Evolutionary conservation across 2,329 filamentous ascomycete species (phyloP), one percentile per base, ranked within the genome.

Genomic region (Monilinia aucupariae): DNA sequence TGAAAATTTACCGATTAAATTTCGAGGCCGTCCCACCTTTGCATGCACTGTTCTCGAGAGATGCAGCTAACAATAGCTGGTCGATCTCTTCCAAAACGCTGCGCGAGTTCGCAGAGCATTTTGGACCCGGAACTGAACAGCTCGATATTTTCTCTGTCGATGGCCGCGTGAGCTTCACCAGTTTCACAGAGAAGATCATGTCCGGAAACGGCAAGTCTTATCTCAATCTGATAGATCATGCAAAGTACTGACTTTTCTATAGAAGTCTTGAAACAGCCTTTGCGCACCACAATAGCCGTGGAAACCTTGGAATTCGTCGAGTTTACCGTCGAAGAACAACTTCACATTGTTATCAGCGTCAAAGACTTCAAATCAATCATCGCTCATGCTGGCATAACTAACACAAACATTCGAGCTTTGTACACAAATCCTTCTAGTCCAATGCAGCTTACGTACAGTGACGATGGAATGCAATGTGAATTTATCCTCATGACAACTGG

Each of bases 401-500:
- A 85, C 59, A 85, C 84, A n/a, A 81, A 83, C 52, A 78, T 92
- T 17, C 82, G 81, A 20, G 87, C 88, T 15, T 80, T 80, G 60
- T 92, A 92, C 75, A 92, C 90, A 2, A 78, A 83, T 32, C 89
- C 90, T 4, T 84, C 84, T 20, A 82, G 84, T 20, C 90, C 90
- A 1, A 82, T 93, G 72, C 87, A 91, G 70, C 81, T 93, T 64
- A 84, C 80, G 51, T 93, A 93, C 71, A 80, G 82, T 30, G 81
- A 83, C 49, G 85, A 88, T 64, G 88, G 86, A 41, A 79, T 92
- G 39, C 76, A 83, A 45, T 90, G 86, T 74, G 87, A 92, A 67
- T 92, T 92, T 69, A 88, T 91, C 50, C 81, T 93, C 65, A 92
- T 92, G 89, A 93, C 90, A 0, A 85, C 89, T 10, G 90, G 89